Conservation (phyloP, 306 rosid genomes). For the Senna tora region DNA sequence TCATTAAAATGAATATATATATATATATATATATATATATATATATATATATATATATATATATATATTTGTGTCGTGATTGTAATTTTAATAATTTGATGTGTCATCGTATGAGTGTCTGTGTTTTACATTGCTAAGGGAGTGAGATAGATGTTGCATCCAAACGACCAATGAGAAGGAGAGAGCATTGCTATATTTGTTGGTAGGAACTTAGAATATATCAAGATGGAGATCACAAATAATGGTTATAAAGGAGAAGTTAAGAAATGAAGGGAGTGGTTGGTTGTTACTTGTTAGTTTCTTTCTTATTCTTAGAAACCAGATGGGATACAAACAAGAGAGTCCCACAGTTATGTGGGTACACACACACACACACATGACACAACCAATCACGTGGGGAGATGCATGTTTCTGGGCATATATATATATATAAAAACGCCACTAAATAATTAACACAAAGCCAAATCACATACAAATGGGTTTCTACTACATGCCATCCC, state of each 20-base stretch:
- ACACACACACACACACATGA: too few species aligned
- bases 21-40: too few species aligned
- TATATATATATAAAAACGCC: conserved; percentile 24
- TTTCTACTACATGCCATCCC: background rate
- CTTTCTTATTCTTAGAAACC: conserved; percentile 13
- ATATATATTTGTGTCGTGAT: too few species aligned
- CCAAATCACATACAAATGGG: conserved; percentile 29
- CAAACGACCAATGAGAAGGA: background rate
- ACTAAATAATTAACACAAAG: too few species aligned
- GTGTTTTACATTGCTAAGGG: too few species aligned
- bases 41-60: too few species aligned
- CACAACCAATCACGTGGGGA: conserved; percentile 49
- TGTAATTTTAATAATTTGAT: too few species aligned
- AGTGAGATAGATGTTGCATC: background rate
- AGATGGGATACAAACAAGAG: conserved; percentile 39
- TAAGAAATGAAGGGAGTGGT: background rate
- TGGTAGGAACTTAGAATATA: too few species aligned
- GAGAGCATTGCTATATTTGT: background rate
- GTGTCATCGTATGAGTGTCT: too few species aligned
- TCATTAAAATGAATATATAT: too few species aligned
- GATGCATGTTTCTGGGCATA: conserved; percentile 39
- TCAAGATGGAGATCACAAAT: too few species aligned
- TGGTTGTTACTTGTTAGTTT: background rate
- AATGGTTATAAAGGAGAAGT: background rate
- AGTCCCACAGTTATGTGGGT: conserved; percentile 39